Evolutionary conservation across 2,329 filamentous ascomycete genomes (phyloP).

Genomic region (Fusarium sp.): DNA sequence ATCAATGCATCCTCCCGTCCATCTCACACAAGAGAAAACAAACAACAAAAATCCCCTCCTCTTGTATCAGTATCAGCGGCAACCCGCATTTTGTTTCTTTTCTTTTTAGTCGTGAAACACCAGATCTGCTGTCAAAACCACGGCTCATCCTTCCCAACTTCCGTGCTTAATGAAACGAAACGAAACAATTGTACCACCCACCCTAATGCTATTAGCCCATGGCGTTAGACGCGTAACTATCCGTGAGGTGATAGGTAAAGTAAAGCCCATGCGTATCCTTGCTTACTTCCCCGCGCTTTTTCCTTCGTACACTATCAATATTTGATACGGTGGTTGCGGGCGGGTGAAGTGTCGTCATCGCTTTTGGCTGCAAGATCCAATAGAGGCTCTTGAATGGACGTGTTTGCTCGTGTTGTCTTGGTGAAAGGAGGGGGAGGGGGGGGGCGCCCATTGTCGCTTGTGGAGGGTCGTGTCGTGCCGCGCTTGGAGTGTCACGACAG

Average conservation of each 20-base stretch:
- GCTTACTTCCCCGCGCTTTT: background rate
- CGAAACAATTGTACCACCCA: background rate
- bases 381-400: background rate
- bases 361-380: background rate
- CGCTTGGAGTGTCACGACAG: conserved; percentile 18
- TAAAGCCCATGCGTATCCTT: background rate
- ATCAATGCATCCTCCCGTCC: conserved; percentile 24
- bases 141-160: conserved; percentile 32
- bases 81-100: conserved; percentile 9
- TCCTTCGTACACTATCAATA: background rate
- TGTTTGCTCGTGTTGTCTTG: conserved; percentile 18
- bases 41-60: conserved; percentile 1
- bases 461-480: conserved; percentile 37
- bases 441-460: background rate
- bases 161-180: conserved; percentile 23
- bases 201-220: conserved; percentile 1
- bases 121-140: conserved; percentile 40
- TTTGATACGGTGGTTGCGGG: background rate
- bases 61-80: conserved; percentile 12
- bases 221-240: conserved; percentile 4
- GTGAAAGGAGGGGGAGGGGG: background rate
- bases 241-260: no score
- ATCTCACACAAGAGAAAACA: conserved; percentile 6
- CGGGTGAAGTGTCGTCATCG: conserved; percentile 15
- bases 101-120: conserved; percentile 16